phyloP scores from a whole-genome alignment of 2,329 filamentous ascomycete genomes.

The Colletotrichum coccodes region DNA sequence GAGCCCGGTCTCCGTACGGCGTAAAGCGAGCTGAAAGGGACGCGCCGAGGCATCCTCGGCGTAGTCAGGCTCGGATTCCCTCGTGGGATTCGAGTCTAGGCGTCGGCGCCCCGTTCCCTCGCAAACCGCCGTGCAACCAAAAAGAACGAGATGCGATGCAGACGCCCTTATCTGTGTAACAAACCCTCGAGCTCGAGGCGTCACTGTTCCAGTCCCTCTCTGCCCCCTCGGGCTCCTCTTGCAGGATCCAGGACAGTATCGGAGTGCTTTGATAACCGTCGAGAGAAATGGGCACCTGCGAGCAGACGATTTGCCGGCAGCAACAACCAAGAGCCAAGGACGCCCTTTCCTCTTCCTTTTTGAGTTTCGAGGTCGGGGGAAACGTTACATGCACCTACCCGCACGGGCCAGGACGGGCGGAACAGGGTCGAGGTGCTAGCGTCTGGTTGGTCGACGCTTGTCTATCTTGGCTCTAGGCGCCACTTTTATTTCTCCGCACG shows the following conservation, averaged over 20 bases:
- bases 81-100: background rate
- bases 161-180: conserved; percentile 25
- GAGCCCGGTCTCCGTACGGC: too few relatives aligned
- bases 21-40: too few relatives aligned
- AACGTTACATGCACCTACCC: conserved; percentile 35
- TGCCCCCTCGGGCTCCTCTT: too few relatives aligned
- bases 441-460: background rate
- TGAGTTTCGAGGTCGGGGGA: conserved; percentile 12
- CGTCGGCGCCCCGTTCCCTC: too few relatives aligned
- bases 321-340: background rate
- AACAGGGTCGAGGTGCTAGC: background rate
- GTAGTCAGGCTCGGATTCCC: background rate
- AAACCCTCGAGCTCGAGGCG: conserved; percentile 15
- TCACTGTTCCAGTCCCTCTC: too few relatives aligned
- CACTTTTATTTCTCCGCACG: conserved; percentile 26
- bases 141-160: background rate
- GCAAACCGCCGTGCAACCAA: background rate
- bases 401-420: background rate
- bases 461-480: conserved; percentile 16
- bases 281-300: background rate
- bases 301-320: background rate
- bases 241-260: too few relatives aligned
- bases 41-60: too few relatives aligned
- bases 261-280: background rate
- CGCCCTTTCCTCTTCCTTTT: background rate